Evolutionary conservation across 2,329 filamentous ascomycete genomes (phyloP).

Genomic region (Aspergillus fijiensis): DNA sequence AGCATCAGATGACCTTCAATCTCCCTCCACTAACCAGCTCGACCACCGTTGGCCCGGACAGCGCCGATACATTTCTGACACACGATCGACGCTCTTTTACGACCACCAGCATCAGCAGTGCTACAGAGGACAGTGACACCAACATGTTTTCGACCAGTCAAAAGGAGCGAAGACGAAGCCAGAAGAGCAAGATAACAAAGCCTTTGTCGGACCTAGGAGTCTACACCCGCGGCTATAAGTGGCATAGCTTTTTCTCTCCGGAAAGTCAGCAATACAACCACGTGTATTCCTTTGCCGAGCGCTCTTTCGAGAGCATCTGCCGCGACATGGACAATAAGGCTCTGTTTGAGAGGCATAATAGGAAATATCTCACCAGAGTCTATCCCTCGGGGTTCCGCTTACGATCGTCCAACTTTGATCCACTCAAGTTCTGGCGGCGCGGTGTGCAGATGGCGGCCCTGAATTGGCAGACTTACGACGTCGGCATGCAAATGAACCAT

Average conservation of each 20-base stretch:
- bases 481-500: slow-evolving; percentile 93
- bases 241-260: slow-evolving; percentile 71
- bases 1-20: slow-evolving; percentile 54
- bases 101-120: slow-evolving; percentile 56
- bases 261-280: slow-evolving; percentile 90
- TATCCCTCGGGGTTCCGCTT: slow-evolving; percentile 84
- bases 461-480: slow-evolving; percentile 97
- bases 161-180: slow-evolving; percentile 61
- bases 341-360: slow-evolving; percentile 83
- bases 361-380: slow-evolving; percentile 86
- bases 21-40: slow-evolving; percentile 54
- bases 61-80: slow-evolving; percentile 45
- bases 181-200: slow-evolving; percentile 79
- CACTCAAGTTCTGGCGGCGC: slow-evolving; percentile 87
- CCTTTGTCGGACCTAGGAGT: slow-evolving; percentile 83
- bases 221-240: slow-evolving; percentile 75
- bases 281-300: slow-evolving; percentile 92
- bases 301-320: slow-evolving; percentile 78
- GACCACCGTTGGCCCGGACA: slow-evolving; percentile 52
- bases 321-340: slow-evolving; percentile 73
- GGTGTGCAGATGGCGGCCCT: slow-evolving; percentile 97
- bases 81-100: slow-evolving; percentile 56
- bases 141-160: slow-evolving; percentile 49
- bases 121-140: slow-evolving; percentile 75
- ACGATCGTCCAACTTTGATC: slow-evolving; percentile 90